Base-by-base conservation (phyloP, 768 basidiomycete genomes). In the Lactarius hatsudake region DNA sequence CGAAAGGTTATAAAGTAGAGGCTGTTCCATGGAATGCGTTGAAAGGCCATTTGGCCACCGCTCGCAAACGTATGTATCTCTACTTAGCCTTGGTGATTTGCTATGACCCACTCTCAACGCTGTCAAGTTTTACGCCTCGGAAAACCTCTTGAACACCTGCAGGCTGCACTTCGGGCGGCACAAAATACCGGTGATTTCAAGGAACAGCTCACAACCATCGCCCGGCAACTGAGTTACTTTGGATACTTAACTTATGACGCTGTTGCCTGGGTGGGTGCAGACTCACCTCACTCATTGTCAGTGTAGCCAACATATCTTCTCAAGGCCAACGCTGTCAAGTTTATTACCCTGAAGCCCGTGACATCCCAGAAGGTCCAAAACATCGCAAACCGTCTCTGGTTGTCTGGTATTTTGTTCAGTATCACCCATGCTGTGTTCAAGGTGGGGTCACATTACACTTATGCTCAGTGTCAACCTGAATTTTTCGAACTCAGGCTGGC, bases 111-210 rank as follows among this genome's bases (percentile, higher is more conserved):
- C 32, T 56, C 28, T 18, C 59, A 3, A n/a, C 62, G n/a, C 43
- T 56, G n/a, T 28, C 34, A 56, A 98, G 96, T 97, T 43, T 81
- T 98, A 83, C 87, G 97, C 18, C 81, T 99, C 62, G 94, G 94
- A 72, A 96, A 98, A 78, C 94, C 95, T 9, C 72, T 96, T 69
- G 97, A 99, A 75, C 94, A 97, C 78, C 81, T 96, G 7, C 96
- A 98, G 76, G 87, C 93, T 1, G 95, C 93, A 36, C 79, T 97
- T 55, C 88, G 88, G 61, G 88, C 90, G 23, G 79, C 86, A 3
- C 77, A 87, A 32, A 75, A 83, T 1, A 69, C 85, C 5, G 81
- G 82, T 7, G 83, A 87, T 64, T 71, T 87, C 1, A 78, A 83
- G 13, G 93, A 98, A 74, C 89, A 89, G 69, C 79, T 95, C 63